Evolutionary conservation across 306 rosid genomes (phyloP), one percentile per base, ranked within the genome.

Genomic region (Glycine tomentella): DNA sequence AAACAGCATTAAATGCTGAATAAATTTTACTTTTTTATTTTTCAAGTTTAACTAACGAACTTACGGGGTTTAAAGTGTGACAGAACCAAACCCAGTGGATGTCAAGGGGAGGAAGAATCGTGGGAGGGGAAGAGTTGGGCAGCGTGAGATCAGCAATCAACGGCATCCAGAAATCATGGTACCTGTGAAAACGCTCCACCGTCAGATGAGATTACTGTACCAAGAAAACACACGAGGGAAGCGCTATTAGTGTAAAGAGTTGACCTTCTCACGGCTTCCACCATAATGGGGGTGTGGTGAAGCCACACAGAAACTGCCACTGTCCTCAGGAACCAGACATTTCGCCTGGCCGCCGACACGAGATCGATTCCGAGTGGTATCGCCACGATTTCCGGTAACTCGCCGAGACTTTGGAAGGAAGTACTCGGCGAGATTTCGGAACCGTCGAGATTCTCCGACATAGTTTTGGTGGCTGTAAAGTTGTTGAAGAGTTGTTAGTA

Each of bases 41-140:
- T 25, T 25, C 31, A 25, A 25, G 31, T 1, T 0, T 25, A 25
- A 25, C 31, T 25, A 25, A 25, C 31, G 31, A 25, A 25, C 31
- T 63, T 56, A 88, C 97, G 17, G 89, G 93, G 50, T 91, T 95
- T 78, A 93, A 78, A 20, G 91, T 78, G 85, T 95, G 99, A 78
- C 99, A 93, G 81, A 95, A 93, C 99, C 99, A 95, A 85, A 95
- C 91, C 99, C 97, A 95, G 52, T 95, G 91, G 14, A 95, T 76
- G 61, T 95, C 99, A 15, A 91, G 61, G 5, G 97, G 97, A 77
- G 99, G 99, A 75, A 90, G 91, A 33, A 95, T 69, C 87, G 82
- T 10, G 6, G 94, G 94, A 80, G 81, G 84, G 1, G 89, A 1
- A 34, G 89, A 77, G 17, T 84, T 84, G 10, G 40, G 66, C 5